Conservation (phyloP, 345 rosid genomes). For the Nephelium lappaceum region DNA sequence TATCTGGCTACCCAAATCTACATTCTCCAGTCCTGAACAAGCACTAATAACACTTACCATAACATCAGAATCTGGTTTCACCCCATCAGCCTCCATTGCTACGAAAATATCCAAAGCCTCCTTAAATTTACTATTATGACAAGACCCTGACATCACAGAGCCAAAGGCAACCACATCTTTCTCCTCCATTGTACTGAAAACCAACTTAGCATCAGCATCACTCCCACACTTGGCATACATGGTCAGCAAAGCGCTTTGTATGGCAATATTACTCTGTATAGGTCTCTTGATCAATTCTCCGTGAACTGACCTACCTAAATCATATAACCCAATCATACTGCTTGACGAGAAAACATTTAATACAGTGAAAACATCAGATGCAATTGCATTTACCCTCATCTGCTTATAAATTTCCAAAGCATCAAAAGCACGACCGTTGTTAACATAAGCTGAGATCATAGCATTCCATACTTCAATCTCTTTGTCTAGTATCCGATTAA, state of each 20-base stretch:
- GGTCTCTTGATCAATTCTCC: slow-evolving; percentile 61
- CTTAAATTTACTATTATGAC: slow-evolving; percentile 54
- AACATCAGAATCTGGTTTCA: slow-evolving; percentile 63
- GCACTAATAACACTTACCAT: slow-evolving; percentile 60
- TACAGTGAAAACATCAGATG: slow-evolving; percentile 59
- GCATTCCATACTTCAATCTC: slow-evolving; percentile 73
- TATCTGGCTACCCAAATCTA: slow-evolving; percentile 43
- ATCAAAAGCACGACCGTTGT: slow-evolving; percentile 36
- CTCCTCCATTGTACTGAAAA: slow-evolving; percentile 50
- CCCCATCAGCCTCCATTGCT: slow-evolving; percentile 48
- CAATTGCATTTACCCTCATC: slow-evolving; percentile 45
- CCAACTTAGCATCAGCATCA: slow-evolving; percentile 43
- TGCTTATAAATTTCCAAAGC: slow-evolving; percentile 49
- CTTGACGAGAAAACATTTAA: slow-evolving; percentile 60
- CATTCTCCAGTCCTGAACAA: slow-evolving; percentile 57
- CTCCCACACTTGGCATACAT: slow-evolving; percentile 60
- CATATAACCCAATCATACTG: slow-evolving; percentile 41
- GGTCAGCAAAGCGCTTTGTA: slow-evolving; percentile 58
- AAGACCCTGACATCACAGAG: slow-evolving; percentile 70
- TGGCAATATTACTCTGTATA: slow-evolving; percentile 32
- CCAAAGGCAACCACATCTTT: slow-evolving; percentile 77
- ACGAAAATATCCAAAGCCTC: slow-evolving; percentile 55
- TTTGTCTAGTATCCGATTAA: slow-evolving; percentile 42
- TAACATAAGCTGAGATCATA: slow-evolving; percentile 66
- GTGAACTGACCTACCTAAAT: slow-evolving; percentile 68